These are phyloP conservation scores for Cupressus sempervirens DNA, from an alignment of 75 land plant genomes.

Conservation along the genomic window DNA sequence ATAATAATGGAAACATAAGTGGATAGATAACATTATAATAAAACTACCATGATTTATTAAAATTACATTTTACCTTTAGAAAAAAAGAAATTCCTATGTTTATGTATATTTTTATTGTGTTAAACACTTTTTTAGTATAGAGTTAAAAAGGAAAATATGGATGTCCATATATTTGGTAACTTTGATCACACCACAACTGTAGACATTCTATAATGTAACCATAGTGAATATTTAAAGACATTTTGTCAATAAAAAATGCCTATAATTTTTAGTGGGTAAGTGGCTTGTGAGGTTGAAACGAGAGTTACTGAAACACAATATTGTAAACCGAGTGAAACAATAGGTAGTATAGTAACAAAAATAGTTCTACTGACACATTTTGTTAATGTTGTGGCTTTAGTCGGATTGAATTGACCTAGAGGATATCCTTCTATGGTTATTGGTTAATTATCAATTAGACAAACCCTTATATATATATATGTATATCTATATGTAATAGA, in stretches of 20 bases:
- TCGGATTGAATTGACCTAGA: no score
- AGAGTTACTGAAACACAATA: not conserved
- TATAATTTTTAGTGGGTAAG: not conserved
- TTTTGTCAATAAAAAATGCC: not conserved
- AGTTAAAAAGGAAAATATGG: not conserved
- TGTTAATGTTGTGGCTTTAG: no score
- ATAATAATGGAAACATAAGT: no score
- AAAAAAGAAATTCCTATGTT: no score
- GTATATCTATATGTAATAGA: no score
- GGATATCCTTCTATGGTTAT: no score
- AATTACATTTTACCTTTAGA: no score
- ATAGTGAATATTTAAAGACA: not conserved
- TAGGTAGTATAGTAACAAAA: not conserved
- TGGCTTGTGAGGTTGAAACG: not conserved
- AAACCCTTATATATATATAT: no score
- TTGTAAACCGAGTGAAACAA: not conserved
- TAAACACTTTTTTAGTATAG: not conserved
- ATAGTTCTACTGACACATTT: not conserved
- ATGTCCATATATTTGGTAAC: not conserved
- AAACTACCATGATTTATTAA: no score
- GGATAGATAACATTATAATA: no score
- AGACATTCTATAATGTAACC: not conserved
- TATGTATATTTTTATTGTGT: no score
- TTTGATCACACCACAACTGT: not conserved
- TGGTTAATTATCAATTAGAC: no score